phyloP scores from a whole-genome alignment of 2,329 filamentous ascomycete species.

The Aspergillus caelatus region DNA sequence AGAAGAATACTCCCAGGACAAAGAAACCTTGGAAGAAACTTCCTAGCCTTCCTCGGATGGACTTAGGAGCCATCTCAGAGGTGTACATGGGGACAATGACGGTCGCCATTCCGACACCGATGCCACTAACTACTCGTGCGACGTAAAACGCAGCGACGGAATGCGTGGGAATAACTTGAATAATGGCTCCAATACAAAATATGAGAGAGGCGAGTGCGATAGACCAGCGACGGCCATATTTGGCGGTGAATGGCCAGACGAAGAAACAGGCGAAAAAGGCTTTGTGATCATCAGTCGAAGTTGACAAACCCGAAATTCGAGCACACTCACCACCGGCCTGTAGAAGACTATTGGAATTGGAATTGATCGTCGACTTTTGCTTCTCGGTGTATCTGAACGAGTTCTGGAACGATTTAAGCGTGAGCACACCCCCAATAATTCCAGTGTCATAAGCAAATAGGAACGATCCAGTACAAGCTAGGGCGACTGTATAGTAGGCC shows the following conservation, averaged over 20 bases:
- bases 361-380: constrained; percentile 45
- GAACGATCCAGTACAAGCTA: constrained; percentile 21
- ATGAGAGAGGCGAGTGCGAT: constrained; percentile 49
- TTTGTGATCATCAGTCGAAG: not conserved
- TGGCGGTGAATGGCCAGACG: constrained; percentile 51
- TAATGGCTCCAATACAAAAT: constrained; percentile 41
- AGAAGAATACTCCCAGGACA: constrained; percentile 39
- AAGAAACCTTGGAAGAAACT: constrained; percentile 42
- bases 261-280: constrained; percentile 56
- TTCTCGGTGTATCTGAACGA: constrained; percentile 44
- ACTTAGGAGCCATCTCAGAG: constrained; percentile 47
- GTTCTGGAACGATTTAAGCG: constrained; percentile 44
- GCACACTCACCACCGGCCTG: constrained; percentile 46
- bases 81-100: constrained; percentile 46
- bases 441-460: constrained; percentile 39
- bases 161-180: constrained; percentile 53
- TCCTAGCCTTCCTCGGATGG: constrained; percentile 44
- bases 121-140: constrained; percentile 49
- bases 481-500: constrained; percentile 11
- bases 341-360: constrained; percentile 53
- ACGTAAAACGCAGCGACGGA: constrained; percentile 51
- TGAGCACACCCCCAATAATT: constrained; percentile 48
- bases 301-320: not conserved
- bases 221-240: constrained; percentile 48
- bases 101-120: constrained; percentile 51